Conservation (phyloP, 768 basidiomycete genomes). For the Amanita jacksonii region DNA sequence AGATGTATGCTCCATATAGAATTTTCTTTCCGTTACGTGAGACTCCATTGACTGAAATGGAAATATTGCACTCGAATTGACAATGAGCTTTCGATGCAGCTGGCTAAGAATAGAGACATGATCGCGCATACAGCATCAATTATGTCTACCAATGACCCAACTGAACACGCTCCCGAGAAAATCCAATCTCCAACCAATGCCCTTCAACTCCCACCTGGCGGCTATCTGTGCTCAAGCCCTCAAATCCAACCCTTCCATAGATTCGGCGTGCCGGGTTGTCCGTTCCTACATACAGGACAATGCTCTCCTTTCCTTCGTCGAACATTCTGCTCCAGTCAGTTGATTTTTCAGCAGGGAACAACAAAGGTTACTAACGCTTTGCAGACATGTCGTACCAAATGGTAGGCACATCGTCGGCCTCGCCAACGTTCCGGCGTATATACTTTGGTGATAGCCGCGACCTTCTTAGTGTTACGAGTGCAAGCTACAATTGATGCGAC, state of each 20-base stretch:
- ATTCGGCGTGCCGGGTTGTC: slow-evolving; percentile 42
- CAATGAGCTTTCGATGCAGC: too few relatives aligned
- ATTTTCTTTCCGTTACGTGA: too few relatives aligned
- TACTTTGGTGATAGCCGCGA: slow-evolving; percentile 66
- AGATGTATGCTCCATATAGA: too few relatives aligned
- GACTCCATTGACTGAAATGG: too few relatives aligned
- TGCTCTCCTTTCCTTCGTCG: slow-evolving; percentile 26
- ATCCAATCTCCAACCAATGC: slow-evolving; percentile 57
- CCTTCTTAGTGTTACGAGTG: slow-evolving; percentile 46
- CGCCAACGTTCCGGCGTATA: slow-evolving; percentile 49
- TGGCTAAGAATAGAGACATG: too few relatives aligned
- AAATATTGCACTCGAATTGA: too few relatives aligned
- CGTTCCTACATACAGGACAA: slow-evolving; percentile 62
- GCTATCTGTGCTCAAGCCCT: slow-evolving; percentile 30
- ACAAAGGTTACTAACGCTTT: slow-evolving; percentile 30
- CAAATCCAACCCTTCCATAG: slow-evolving; percentile 60
- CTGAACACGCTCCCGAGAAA: slow-evolving; percentile 32
- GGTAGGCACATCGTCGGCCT: slow-evolving; percentile 46
- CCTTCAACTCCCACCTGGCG: slow-evolving; percentile 30
- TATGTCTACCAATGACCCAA: slow-evolving; percentile 62
- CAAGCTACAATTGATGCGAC: slow-evolving; percentile 62
- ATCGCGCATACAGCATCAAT: too few relatives aligned
- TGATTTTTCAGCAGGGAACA: slow-evolving; percentile 1
- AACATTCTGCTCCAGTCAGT: slow-evolving; percentile 13
- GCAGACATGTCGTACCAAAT: slow-evolving; percentile 50